Conservation (phyloP, 371 early-diverging fungal genomes). For the Apophysomyces trapeziformis region DNA sequence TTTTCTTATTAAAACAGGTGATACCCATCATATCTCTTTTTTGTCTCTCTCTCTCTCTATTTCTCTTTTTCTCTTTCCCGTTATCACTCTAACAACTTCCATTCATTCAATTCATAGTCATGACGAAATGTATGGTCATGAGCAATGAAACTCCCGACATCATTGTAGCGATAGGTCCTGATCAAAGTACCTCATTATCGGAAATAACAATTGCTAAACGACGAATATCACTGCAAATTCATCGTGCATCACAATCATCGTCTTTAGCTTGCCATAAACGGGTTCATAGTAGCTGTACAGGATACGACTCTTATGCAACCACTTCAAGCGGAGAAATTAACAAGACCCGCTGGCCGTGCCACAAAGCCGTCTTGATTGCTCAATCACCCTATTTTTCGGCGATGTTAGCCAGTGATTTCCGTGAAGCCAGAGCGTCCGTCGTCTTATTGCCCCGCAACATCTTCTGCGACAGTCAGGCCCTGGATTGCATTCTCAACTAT, state of each 20-base stretch:
- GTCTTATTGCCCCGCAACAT: slow-evolving; percentile 13
- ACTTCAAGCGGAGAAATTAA: neutral
- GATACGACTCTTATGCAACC: slow-evolving; percentile 1
- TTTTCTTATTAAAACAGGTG: neutral
- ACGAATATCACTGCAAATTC: slow-evolving; percentile 4
- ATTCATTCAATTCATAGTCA: neutral
- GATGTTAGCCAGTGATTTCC: slow-evolving; percentile 22
- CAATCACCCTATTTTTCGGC: slow-evolving; percentile 23
- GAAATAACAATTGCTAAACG: neutral
- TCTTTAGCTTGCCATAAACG: neutral
- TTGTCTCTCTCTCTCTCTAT: neutral
- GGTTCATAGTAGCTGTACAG: neutral
- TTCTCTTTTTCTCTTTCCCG: neutral
- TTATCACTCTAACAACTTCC: neutral
- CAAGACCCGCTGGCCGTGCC: slow-evolving; percentile 14
- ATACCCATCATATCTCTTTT: neutral
- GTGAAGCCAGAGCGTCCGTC: slow-evolving; percentile 13
- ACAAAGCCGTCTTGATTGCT: slow-evolving; percentile 15
- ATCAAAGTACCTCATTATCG: neutral
- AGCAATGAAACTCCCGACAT: neutral
- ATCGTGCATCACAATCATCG: neutral
- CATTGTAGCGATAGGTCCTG: slow-evolving; percentile 3
- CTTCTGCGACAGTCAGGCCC: slow-evolving; percentile 12
- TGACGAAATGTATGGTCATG: neutral
- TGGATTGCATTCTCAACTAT: slow-evolving; percentile 15